Evolutionary conservation across 2,329 filamentous ascomycete species (phyloP), one percentile per base, ranked within the genome.

Genomic region (Neocatenulostroma microsporum): DNA sequence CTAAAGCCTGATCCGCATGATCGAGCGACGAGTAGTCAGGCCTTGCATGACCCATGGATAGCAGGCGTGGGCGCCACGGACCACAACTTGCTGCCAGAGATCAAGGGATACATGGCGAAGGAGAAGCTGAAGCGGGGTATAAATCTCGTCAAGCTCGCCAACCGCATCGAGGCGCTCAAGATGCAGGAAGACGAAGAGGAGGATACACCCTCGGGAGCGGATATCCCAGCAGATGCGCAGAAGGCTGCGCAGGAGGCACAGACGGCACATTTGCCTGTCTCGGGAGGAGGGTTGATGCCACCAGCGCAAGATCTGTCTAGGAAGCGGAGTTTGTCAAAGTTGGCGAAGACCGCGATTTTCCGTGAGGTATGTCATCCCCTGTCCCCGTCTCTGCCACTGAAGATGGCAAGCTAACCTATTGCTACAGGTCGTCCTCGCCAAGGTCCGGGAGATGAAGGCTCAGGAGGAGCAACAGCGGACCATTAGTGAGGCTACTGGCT

Each of bases 51-150:
- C 39, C 55, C 54, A 5, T 96, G 89, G 91, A 78, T 96, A 53
- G 89, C 78, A 56, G 89, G 89, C 61, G 74, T 89, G 67, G 91
- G 77, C 41, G 89, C 89, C 45, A 86, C 83, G 44, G 88, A 96
- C 64, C 87, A 95, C 76, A 88, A 98, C 72, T 76, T 98, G 75
- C 69, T 98, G 62, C 91, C 91, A 49, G 91, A 98, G 69, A 93
- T 98, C 71, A 84, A 84, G 64, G 82, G 87, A 35, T 94, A 91
- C 69, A 86, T 93, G 64, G 82, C 88, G 46, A 87, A 87, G 64
- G 85, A 86, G 39, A 86, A 87, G 45, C 82, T 98, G 51, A 83
- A 83, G 62, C 83, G 89, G 47, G 89, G 88, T 54, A 93, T 98
- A 67, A 86, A 96, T 64, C 80, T 94, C 56, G 84, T 96, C 70